Conservation (phyloP, 2,329 filamentous ascomycete species). For the Fusarium cyanostomum region DNA sequence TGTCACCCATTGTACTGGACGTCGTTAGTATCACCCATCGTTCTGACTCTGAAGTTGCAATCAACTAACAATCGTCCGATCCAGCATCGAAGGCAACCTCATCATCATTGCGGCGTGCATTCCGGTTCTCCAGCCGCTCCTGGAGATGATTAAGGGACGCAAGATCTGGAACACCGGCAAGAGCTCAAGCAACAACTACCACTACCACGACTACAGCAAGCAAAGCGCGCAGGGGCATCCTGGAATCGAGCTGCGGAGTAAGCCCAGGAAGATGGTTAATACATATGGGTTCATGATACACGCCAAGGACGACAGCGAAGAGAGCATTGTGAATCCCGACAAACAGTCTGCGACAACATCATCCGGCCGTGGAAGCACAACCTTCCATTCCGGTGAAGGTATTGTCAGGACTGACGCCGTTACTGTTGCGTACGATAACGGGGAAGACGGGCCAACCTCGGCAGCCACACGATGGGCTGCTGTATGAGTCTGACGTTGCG, state of each 20-base stretch:
- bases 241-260: slow-evolving; percentile 2
- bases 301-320: background rate
- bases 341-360: background rate
- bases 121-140: slow-evolving; percentile 42
- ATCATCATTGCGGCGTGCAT: slow-evolving; percentile 46
- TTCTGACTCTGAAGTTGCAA: no score
- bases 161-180: slow-evolving; percentile 1
- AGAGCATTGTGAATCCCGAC: background rate
- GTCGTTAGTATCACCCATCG: background rate
- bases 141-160: slow-evolving; percentile 33
- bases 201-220: slow-evolving; percentile 2
- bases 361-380: background rate
- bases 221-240: background rate
- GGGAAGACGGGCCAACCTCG: background rate
- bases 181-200: background rate
- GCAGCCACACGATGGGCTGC: background rate
- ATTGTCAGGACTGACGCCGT: background rate
- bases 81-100: slow-evolving; percentile 41
- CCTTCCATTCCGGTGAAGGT: background rate
- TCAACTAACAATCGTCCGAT: background rate
- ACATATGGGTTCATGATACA: slow-evolving; percentile 1
- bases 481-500: background rate
- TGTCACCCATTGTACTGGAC: slow-evolving; percentile 6
- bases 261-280: background rate
- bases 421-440: background rate